A percentile compares a stretch with the other conserved stretches of the same genome.
phyloP scores from a whole-genome alignment of 163 green algal genomes.

The Chlamydomonas reinhardtii region DNA sequence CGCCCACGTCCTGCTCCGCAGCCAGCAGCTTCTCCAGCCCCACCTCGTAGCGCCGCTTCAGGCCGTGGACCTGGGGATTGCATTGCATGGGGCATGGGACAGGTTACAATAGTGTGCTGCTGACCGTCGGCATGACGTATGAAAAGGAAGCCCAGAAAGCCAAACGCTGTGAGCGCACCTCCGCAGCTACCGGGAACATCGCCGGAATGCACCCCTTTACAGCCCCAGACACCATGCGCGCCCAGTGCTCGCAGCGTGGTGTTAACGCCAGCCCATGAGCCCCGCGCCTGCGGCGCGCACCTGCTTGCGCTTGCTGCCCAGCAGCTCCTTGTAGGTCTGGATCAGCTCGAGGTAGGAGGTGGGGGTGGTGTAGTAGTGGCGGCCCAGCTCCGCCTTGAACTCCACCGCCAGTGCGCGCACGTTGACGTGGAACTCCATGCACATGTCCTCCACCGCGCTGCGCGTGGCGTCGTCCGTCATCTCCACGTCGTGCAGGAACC shows the following conservation, averaged over 20 bases:
- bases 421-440: constrained; percentile 75
- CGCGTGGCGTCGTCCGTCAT: constrained; percentile 63
- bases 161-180: too few relatives aligned
- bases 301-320: constrained; percentile 67
- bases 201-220: too few relatives aligned
- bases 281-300: too few relatives aligned
- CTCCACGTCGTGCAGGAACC: constrained; percentile 72
- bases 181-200: too few relatives aligned
- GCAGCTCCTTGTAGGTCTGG: constrained; percentile 75
- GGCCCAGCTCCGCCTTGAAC: constrained; percentile 58
- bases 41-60: constrained; percentile 69
- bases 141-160: too few relatives aligned
- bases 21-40: constrained; percentile 82
- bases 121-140: too few relatives aligned
- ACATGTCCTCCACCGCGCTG: constrained; percentile 73
- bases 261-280: too few relatives aligned
- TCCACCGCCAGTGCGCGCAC: constrained; percentile 59
- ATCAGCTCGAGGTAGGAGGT: constrained; percentile 84
- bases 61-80: constrained; percentile 49
- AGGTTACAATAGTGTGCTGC: too few relatives aligned
- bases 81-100: too few relatives aligned
- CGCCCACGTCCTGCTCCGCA: constrained; percentile 70
- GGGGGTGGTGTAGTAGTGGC: constrained; percentile 79
- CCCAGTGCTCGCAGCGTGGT: too few relatives aligned
- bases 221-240: too few relatives aligned